These are phyloP conservation scores for Mesembryanthemum crystallinum DNA, from an alignment of 148 eudicot species.

Conservation along the genomic window DNA sequence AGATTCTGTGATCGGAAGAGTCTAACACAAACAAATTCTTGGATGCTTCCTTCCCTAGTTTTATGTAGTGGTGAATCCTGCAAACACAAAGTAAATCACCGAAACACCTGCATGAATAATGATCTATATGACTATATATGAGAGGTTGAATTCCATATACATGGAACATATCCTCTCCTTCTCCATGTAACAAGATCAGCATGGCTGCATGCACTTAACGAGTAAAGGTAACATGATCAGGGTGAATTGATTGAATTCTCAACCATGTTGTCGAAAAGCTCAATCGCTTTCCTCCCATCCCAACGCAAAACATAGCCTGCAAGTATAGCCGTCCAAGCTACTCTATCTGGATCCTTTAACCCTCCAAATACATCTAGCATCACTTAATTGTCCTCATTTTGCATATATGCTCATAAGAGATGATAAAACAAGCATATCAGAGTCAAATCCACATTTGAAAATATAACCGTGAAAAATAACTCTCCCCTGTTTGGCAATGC, in stretches of 20 bases:
- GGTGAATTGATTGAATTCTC: constrained; percentile 26
- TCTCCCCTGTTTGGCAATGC: constrained; percentile 29
- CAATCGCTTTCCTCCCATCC: constrained; percentile 34
- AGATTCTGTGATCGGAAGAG: constrained; percentile 38
- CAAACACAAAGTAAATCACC: constrained; percentile 45
- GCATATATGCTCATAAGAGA: constrained; percentile 35
- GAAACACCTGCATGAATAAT: constrained; percentile 50
- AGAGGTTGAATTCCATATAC: constrained; percentile 37
- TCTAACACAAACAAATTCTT: constrained; percentile 34
- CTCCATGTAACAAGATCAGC: constrained; percentile 43
- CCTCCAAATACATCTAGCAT: constrained; percentile 30
- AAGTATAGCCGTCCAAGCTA: constrained; percentile 51
- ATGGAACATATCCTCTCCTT: constrained; percentile 28
- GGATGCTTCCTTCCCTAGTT: constrained; percentile 46
- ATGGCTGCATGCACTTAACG: constrained; percentile 53
- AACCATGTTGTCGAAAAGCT: constrained; percentile 36
- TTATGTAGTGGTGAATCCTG: constrained; percentile 35
- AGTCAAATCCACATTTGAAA: constrained; percentile 32
- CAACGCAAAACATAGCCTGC: constrained; percentile 45
- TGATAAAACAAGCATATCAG: constrained; percentile 31
- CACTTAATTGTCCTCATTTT: constrained; percentile 37
- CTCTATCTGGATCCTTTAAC: constrained; percentile 30
- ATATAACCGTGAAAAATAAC: constrained; percentile 34
- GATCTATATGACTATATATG: too few relatives aligned
- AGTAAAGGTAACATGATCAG: constrained; percentile 50